Evolutionary conservation across 768 basidiomycete species (phyloP), one percentile per base, ranked within the genome.

Genomic region (Amanita thiersii): DNA sequence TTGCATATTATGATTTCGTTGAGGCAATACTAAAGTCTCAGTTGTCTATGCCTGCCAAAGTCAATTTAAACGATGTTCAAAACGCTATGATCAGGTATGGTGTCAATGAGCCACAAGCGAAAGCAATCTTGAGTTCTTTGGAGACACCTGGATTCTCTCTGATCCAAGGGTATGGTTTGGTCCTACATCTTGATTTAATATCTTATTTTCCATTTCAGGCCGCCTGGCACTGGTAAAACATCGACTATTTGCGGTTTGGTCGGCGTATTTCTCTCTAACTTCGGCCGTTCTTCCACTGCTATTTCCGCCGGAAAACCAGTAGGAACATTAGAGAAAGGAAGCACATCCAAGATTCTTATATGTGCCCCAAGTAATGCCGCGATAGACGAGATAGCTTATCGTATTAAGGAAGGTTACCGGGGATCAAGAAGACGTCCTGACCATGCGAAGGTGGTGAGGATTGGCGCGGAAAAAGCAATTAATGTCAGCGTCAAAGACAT

Each of bases 351-450:
- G 56, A 69, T 98, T 31, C 73, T 99, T 12, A 69, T 99, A 26
- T 99, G 96, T 54, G 96, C 96, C 0, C 96, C 96, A 1, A 93
- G 89, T 62, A 99, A 99, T 60, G 96, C 96, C 12, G 96, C 96
- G 18, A 93, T 99, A 29, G 93, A 99, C 54, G 96, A 99, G 65
- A 81, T 99, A 12, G 87, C 89, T 5, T 73, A 77, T 52, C 83
- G 96, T 29, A 64, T 99, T 36, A 88, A 85, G 56, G 80, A 86
- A 39, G 80, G 85, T n/a, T 75, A 80, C 34, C 70, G 77, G 41
- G 70, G 73, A 19, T 59, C 76, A 17, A 66, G 72, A 24, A 79
- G 76, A 33, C 63, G 62, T 37, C 62, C 69, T 7, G 60, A 73
- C n/a, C 55, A 69, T 8, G 74, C 84, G 23, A 92, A 81, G 43